Evolutionary conservation across 257 asterid genomes (phyloP).

Genomic region (Primulina huaijiensis): DNA sequence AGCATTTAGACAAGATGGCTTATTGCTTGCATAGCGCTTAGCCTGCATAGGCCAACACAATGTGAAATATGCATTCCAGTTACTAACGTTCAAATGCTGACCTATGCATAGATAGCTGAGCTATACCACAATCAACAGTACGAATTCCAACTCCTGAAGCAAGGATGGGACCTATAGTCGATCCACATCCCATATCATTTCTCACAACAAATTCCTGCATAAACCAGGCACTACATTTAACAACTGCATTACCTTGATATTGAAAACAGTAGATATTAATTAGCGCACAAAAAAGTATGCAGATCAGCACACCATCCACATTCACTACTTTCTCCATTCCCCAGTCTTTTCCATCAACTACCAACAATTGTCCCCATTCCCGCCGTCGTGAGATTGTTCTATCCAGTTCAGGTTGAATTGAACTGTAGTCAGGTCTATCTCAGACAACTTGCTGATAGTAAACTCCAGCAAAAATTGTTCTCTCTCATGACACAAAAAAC

Average conservation of each 20-base stretch:
- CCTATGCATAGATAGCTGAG: conserved; percentile 99
- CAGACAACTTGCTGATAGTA: not conserved
- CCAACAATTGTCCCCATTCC: not conserved
- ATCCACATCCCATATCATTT: conserved; percentile 99
- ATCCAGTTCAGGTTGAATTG: not conserved
- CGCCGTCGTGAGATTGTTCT: not conserved
- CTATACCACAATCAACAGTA: conserved; percentile 97
- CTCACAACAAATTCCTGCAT: conserved; percentile 86
- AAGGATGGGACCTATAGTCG: conserved; percentile 95
- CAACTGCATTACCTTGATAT: conserved; percentile 1
- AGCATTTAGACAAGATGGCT: not conserved
- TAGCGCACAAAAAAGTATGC: not conserved
- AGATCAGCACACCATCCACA: conserved; percentile 14
- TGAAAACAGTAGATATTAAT: conserved; percentile 6
- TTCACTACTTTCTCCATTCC: conserved; percentile 10
- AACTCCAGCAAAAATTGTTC: not conserved
- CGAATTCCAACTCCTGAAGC: conserved; percentile 98
- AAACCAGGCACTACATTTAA: conserved; percentile 10
- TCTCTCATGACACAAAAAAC: too few species aligned
- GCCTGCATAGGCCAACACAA: not conserved
- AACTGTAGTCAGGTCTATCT: not conserved
- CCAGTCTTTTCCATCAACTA: not conserved
- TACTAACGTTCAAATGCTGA: conserved; percentile 20
- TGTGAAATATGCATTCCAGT: not conserved
- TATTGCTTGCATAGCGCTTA: not conserved